Base-by-base conservation (phyloP, 441 rosid genomes). In the Gossypium trilobum region DNA sequence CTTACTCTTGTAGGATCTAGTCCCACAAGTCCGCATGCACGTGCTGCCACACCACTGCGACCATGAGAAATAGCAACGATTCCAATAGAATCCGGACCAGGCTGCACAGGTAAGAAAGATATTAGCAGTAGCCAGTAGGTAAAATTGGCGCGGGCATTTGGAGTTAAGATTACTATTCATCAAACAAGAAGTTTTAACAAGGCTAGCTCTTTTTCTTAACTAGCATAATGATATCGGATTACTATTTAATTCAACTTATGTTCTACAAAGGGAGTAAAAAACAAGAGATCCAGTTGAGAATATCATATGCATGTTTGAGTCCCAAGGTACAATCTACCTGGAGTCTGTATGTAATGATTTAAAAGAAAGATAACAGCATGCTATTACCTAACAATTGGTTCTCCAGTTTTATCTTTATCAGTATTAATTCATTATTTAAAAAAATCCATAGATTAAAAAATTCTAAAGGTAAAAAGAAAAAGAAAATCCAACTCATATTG, bases 51-150 rank as follows among this genome's bases (percentile, higher is more conserved):
- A 31, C 92, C 92, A 46, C 85, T 72, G 88, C 91, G 83, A 74
- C 92, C 89, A 55, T 88, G 91, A 80, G 92, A 87, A 80, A 89
- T 86, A 83, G 93, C 91, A 82, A 89, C 86, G 88, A 89, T 89
- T 89, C 93, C 93, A 76, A 87, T 86, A 87, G 93, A 89, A 87
- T 89, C 93, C 91, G 91, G 93, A 89, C 93, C 93, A 89, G 91
- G 93, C 93, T 87, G 85, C 76, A 76, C 10, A 42, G 31, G 56
- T 5, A 27, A 20, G 20, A 58, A 46, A 57, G 4, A 66, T 16
- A 51, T 68, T 1, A 55, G 25, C 13, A 8, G 2, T 17, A 54
- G 29, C 1, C 1, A 56, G 55, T 16, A 70, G 42, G 44, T 46
- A 22, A 51, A 54, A 5, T 13, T 16, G 76, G 31, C 63, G 17